Conservation (phyloP, 345 rosid species). For the Citrus glauca region DNA sequence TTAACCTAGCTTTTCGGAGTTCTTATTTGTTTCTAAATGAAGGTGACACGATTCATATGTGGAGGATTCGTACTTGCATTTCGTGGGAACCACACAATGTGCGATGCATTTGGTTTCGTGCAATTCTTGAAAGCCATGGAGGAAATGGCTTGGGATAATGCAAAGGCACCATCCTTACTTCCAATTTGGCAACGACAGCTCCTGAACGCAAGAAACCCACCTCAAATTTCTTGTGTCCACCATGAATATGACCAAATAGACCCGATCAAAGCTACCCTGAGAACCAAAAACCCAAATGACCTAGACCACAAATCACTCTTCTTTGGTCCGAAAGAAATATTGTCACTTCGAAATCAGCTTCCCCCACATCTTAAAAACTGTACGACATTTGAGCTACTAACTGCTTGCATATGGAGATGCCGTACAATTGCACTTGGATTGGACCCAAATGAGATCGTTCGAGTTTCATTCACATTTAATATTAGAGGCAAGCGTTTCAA, state of each 20-base stretch:
- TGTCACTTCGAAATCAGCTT: background rate
- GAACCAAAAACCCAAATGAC: background rate
- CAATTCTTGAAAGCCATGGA: conserved; percentile 4
- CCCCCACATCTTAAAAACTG: conserved; percentile 1
- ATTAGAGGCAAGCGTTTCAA: conserved; percentile 1
- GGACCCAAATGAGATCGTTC: conserved; percentile 16
- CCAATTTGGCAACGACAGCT: conserved; percentile 17
- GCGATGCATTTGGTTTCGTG: background rate
- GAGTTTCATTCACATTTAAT: background rate
- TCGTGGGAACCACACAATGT: conserved; percentile 11
- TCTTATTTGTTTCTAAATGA: background rate
- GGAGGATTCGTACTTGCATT: conserved; percentile 14
- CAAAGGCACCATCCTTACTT: background rate
- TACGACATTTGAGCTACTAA: conserved; percentile 16
- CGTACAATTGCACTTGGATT: conserved; percentile 17
- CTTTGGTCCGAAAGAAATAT: conserved; percentile 11
- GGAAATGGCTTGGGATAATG: conserved; percentile 3
- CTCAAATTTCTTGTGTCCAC: background rate
- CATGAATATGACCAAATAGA: background rate
- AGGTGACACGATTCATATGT: conserved; percentile 14
- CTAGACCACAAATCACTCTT: conserved; percentile 2
- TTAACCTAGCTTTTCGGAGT: background rate
- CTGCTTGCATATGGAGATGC: conserved; percentile 25
- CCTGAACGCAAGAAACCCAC: conserved; percentile 5
- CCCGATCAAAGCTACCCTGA: background rate